Evolutionary conservation across 495 filamentous ascomycete species (phyloP), one percentile per base, ranked within the genome.

Genomic region (Penicillium cosmopolitanum): DNA sequence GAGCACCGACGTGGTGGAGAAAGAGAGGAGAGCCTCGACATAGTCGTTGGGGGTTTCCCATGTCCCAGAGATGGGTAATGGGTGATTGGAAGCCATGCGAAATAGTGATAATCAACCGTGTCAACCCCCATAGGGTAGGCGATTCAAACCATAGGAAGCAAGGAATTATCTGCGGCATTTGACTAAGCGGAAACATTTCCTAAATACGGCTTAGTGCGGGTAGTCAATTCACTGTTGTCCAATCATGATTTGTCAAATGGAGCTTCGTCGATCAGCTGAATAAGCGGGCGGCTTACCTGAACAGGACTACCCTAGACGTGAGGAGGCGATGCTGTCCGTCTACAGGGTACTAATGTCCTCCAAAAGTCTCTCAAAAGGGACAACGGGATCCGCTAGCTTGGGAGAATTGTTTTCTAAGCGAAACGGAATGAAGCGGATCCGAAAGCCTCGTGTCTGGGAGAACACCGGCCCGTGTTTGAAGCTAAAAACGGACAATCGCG

Each of bases 11-110:
- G 86, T 86, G 8, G 86, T 88, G 12, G 85, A 82, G 69, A 98
- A 96, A 50, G 81, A 60, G 18, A 98, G 80, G 10, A 97, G 84
- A 23, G 86, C 88, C 44, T 90, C 80, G 42, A 97, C 84, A 68
- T 96, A 98, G 25, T 81, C 77, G 33, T 96, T 89, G 2, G 81
- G 73, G 62, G 78, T 73, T 34, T 74, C 64, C 74, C 88, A 90
- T 50, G 77, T 80, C 2, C 76, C 71, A 18, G 80, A 67, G 62
- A 86, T 71, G 23, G 90, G 90, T 28, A 93, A 80, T 31, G 82
- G 77, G 16, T 50, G 52, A 51, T 66, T 48, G 36, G 38, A 60
- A 58, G 62, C 53, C 69, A 72, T 72, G 44, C 21, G n/a, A 47
- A 57, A 35, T 38, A 38, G 8, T 38, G 36, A 38, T 38, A n/a